A percentile compares a stretch with the other conserved stretches of the same genome.
Evolutionary conservation across 1,139 yeast species (phyloP).

Genomic region (Hansenula lynferdii): DNA sequence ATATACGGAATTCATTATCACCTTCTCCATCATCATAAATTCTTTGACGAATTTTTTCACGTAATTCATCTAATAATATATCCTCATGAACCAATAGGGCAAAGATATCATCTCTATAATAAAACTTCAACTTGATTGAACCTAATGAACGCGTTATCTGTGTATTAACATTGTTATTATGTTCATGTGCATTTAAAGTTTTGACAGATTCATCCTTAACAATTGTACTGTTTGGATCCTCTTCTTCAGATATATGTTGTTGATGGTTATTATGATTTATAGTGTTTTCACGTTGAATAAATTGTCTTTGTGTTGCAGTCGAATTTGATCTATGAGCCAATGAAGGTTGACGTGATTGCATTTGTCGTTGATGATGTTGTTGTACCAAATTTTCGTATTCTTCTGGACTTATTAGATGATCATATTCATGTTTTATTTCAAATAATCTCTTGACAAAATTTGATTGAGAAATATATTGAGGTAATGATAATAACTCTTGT

Average conservation of each 20-base stretch:
- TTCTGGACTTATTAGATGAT: slow-evolving; percentile 29
- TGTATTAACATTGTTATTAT: too few species aligned
- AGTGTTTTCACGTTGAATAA: too few species aligned
- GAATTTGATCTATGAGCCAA: slow-evolving; percentile 6
- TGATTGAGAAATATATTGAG: slow-evolving; percentile 69
- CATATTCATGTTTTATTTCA: slow-evolving; percentile 45
- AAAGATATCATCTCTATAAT: slow-evolving; percentile 85
- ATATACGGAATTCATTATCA: slow-evolving; percentile 25
- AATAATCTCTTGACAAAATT: slow-evolving; percentile 69
- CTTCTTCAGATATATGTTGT: slow-evolving; percentile 9
- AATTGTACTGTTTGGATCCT: slow-evolving; percentile 24
- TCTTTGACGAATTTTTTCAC: slow-evolving; percentile 61
- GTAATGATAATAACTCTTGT: slow-evolving; percentile 67
- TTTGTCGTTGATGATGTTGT: slow-evolving; percentile 12
- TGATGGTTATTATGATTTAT: too few species aligned
- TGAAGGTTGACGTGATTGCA: background rate
- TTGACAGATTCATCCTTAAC: slow-evolving; percentile 20
- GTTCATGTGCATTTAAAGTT: slow-evolving; percentile 14
- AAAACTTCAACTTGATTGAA: slow-evolving; percentile 65
- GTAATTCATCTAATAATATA: slow-evolving; percentile 56
- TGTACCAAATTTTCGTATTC: slow-evolving; percentile 37
- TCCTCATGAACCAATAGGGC: slow-evolving; percentile 71
- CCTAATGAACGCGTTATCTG: too few species aligned
- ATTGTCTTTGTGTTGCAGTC: slow-evolving; percentile 38
- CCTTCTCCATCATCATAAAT: slow-evolving; percentile 33